A percentile compares a stretch with the other conserved stretches of the same genome.
phyloP scores from a whole-genome alignment of 164 flowering plant genomes.

The Cinnamomum chago region DNA sequence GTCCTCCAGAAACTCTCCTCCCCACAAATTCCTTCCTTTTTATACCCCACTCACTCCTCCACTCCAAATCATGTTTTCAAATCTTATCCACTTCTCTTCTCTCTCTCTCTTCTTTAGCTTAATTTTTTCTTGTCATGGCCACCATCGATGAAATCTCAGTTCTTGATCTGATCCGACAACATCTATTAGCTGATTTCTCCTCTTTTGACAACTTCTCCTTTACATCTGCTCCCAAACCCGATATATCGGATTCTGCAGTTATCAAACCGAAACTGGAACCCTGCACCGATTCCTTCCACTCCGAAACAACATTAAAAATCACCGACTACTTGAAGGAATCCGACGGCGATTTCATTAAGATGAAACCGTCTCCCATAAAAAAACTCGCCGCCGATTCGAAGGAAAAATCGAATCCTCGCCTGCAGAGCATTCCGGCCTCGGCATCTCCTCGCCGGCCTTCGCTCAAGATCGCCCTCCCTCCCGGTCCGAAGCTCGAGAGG shows the following conservation, averaged over 20 bases:
- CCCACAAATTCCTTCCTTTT: neutral
- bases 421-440: neutral
- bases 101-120: neutral
- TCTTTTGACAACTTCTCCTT: conserved; percentile 12
- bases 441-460: conserved; percentile 19
- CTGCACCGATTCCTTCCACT: neutral
- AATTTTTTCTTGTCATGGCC: conserved; percentile 20
- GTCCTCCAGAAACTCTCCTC: neutral
- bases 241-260: neutral
- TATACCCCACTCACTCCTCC: neutral
- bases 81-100: neutral
- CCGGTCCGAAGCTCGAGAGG: conserved; percentile 13
- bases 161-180: conserved; percentile 31
- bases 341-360: neutral
- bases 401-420: neutral
- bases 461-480: conserved; percentile 21
- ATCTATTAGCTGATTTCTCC: conserved; percentile 31
- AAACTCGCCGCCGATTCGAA: neutral
- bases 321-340: neutral
- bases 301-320: neutral
- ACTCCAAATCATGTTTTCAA: neutral
- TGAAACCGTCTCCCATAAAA: neutral
- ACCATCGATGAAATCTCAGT: conserved; percentile 27
- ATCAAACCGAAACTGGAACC: neutral
- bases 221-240: conserved; percentile 1